Percentiles rank a stretch among this genome's conserved stretches.
phyloP scores from a whole-genome alignment of 495 filamentous ascomycete species.

The Ascobolus immersus region DNA sequence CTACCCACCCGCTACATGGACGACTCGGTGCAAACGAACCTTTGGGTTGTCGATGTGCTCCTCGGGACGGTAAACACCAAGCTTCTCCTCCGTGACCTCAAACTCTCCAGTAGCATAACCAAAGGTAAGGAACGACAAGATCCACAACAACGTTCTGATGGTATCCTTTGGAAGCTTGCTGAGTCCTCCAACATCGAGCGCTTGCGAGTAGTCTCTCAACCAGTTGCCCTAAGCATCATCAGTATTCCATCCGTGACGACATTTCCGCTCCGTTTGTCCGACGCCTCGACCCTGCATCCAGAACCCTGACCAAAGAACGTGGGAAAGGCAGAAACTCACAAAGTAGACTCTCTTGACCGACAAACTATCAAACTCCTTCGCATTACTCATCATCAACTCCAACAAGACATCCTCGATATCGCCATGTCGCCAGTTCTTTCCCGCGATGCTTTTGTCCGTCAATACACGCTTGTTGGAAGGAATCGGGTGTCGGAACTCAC shows the following conservation, averaged over 20 bases:
- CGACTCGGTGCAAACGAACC: no score
- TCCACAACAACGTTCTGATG: slow-evolving; percentile 47
- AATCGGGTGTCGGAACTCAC: no score
- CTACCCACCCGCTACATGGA: no score
- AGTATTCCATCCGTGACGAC: neutral
- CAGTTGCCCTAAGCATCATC: slow-evolving; percentile 59
- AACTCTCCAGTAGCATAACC: slow-evolving; percentile 79
- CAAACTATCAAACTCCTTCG: slow-evolving; percentile 65
- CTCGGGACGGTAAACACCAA: slow-evolving; percentile 71
- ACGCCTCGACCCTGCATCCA: no score
- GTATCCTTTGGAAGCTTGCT: slow-evolving; percentile 73
- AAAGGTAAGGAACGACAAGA: slow-evolving; percentile 36
- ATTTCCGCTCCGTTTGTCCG: no score
- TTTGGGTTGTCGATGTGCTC: slow-evolving; percentile 41
- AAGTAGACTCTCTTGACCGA: slow-evolving; percentile 52
- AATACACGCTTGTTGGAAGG: no score
- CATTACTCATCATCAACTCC: slow-evolving; percentile 44
- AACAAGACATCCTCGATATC: slow-evolving; percentile 84
- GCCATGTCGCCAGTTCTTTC: slow-evolving; percentile 80
- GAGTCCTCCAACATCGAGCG: slow-evolving; percentile 65
- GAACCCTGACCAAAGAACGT: no score
- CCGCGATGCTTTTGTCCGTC: no score
- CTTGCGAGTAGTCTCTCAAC: slow-evolving; percentile 62
- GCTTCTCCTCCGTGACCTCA: slow-evolving; percentile 62
- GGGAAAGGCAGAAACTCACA: no score